A percentile compares a stretch with the other conserved stretches of the same genome.
phyloP scores from a whole-genome alignment of 768 basidiomycete genomes.

The Boletus fagicola region DNA sequence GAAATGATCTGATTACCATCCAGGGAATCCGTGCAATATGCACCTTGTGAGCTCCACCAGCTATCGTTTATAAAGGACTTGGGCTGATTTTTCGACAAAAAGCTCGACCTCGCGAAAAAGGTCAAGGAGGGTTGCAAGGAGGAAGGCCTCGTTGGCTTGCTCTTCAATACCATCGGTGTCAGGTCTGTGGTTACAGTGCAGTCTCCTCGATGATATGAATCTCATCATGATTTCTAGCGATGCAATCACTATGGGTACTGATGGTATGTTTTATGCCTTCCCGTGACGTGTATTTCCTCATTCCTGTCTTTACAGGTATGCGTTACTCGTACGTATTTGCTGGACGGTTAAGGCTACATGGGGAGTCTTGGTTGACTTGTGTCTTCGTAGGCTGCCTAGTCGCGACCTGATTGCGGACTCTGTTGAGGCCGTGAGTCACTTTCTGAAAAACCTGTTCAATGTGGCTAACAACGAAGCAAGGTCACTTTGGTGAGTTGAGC shows the following conservation, averaged over 20 bases:
- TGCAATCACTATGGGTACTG: constrained; percentile 88
- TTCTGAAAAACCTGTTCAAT: not conserved
- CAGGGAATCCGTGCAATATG: constrained; percentile 84
- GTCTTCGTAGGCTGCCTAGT: constrained; percentile 61
- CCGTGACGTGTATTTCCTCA: not conserved
- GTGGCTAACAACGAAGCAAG: constrained; percentile 30
- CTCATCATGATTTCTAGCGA: constrained; percentile 45
- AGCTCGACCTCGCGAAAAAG: constrained; percentile 77
- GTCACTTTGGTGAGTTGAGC: constrained; percentile 50
- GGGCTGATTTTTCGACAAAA: constrained; percentile 8
- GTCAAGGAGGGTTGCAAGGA: constrained; percentile 82
- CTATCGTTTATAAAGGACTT: not conserved
- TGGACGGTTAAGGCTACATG: not conserved
- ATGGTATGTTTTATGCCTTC: constrained; percentile 48
- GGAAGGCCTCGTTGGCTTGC: constrained; percentile 77
- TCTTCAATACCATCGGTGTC: constrained; percentile 84
- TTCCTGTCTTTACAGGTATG: constrained; percentile 57
- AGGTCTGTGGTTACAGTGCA: constrained; percentile 45
- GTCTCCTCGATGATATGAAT: not conserved
- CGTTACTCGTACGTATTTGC: constrained; percentile 67
- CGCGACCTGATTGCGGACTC: constrained; percentile 90
- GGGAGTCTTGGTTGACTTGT: not conserved
- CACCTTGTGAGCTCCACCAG: constrained; percentile 57
- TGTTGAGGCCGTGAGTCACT: constrained; percentile 64
- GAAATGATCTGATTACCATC: constrained; percentile 1